A percentile compares a stretch with the other conserved stretches of the same genome.
Conservation (phyloP, 2,329 filamentous ascomycete genomes). For the Colletotrichum tabaci region DNA sequence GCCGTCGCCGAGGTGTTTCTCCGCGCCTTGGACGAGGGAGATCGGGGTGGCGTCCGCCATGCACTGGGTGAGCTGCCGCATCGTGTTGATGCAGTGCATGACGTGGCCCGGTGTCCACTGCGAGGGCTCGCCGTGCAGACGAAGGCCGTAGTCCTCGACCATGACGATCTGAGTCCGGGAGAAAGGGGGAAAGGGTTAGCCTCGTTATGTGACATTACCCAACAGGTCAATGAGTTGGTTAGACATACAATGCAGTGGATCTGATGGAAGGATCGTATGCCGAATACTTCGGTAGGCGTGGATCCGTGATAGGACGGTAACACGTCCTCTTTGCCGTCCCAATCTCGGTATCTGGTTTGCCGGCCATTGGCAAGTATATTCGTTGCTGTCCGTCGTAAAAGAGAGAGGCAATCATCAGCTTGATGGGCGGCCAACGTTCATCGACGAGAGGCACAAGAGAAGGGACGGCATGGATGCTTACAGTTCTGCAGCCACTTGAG, state of each 20-base stretch:
- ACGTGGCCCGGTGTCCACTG: slow-evolving; percentile 14
- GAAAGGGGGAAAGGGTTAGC: not conserved
- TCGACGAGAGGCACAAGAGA: too few relatives aligned
- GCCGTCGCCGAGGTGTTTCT: slow-evolving; percentile 18
- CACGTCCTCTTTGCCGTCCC: not conserved
- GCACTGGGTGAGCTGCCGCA: slow-evolving; percentile 18
- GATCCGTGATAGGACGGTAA: not conserved
- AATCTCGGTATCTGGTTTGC: not conserved
- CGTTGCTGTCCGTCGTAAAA: not conserved
- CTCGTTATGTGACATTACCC: not conserved
- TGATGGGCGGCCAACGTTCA: too few relatives aligned
- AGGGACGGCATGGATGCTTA: not conserved
- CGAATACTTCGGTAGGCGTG: not conserved
- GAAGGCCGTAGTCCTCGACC: slow-evolving; percentile 16
- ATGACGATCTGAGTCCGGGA: slow-evolving; percentile 3
- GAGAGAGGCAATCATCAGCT: too few relatives aligned
- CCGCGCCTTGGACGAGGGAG: not conserved
- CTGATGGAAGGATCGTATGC: slow-evolving; percentile 12
- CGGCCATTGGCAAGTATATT: not conserved
- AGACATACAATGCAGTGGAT: slow-evolving; percentile 13
- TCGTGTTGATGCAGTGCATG: slow-evolving; percentile 23
- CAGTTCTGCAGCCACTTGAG: slow-evolving; percentile 26
- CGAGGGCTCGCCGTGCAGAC: slow-evolving; percentile 4
- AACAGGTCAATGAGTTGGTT: not conserved
- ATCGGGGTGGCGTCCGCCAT: slow-evolving; percentile 18